Percentiles rank a stretch among this genome's conserved stretches.
phyloP scores from a whole-genome alignment of 352 stramenopile genomes.

The Phytophthora cactorum region DNA sequence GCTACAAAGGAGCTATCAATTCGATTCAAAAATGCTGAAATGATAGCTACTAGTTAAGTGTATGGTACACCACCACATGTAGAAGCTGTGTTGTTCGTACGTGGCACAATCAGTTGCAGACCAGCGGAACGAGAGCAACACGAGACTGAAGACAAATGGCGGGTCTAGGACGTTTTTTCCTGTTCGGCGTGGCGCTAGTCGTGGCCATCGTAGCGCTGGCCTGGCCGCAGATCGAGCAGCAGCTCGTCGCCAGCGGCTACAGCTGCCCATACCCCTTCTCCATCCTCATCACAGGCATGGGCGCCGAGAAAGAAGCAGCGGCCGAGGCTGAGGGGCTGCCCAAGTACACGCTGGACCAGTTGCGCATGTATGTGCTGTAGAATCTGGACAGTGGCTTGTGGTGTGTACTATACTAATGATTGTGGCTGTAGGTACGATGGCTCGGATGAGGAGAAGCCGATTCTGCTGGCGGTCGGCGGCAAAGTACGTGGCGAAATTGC shows the following conservation, averaged over 20 bases:
- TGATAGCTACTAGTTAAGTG: not conserved
- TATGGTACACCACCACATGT: conserved; percentile 5
- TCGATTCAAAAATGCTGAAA: conserved; percentile 2
- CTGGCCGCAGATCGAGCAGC: conserved; percentile 80
- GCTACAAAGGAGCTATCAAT: not conserved
- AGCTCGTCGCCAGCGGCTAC: conserved; percentile 54
- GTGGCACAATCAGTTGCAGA: conserved; percentile 21
- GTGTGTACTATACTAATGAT: not conserved
- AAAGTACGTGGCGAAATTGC: conserved; percentile 47
- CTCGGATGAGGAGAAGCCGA: conserved; percentile 63
- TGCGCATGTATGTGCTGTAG: conserved; percentile 47
- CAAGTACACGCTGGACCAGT: conserved; percentile 68
- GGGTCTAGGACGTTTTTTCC: conserved; percentile 44
- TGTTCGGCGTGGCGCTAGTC: conserved; percentile 57
- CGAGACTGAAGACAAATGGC: conserved; percentile 14
- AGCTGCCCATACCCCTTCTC: conserved; percentile 75
- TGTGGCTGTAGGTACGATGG: conserved; percentile 62
- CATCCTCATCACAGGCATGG: conserved; percentile 42
- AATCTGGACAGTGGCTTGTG: not conserved
- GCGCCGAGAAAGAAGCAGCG: conserved; percentile 24
- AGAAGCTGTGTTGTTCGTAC: conserved; percentile 22
- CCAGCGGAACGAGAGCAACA: conserved; percentile 22
- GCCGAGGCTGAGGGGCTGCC: conserved; percentile 41
- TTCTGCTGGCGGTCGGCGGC: conserved; percentile 72
- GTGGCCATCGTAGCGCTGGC: conserved; percentile 61